A percentile compares a stretch with the other conserved stretches of the same genome.
Evolutionary conservation across 305 asterid genomes (phyloP).

Genomic region (Fraxinus nigra): DNA sequence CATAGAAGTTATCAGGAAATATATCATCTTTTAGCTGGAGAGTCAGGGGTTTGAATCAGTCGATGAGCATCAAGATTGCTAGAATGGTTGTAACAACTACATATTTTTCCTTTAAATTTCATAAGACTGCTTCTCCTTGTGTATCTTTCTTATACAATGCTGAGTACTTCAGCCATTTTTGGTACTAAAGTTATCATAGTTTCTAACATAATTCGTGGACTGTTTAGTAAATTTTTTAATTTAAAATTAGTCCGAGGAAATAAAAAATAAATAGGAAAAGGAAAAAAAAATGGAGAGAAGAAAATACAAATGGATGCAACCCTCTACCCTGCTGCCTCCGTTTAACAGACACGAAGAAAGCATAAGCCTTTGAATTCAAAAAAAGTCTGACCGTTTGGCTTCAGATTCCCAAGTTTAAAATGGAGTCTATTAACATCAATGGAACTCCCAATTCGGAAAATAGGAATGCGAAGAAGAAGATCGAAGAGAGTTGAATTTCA

Average conservation of each 20-base stretch:
- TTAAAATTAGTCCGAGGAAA: background rate
- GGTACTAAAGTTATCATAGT: background rate
- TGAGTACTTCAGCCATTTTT: background rate
- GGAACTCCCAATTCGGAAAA: background rate
- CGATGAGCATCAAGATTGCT: background rate
- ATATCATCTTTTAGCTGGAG: background rate
- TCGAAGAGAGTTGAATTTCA: conserved; percentile 57
- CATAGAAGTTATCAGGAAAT: background rate
- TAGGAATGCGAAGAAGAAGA: conserved; percentile 24
- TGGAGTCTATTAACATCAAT: conserved; percentile 20
- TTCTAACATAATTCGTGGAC: background rate
- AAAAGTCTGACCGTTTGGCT: background rate
- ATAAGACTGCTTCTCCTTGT: background rate
- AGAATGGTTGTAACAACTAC: background rate
- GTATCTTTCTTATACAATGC: background rate
- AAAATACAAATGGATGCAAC: background rate
- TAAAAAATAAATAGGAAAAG: background rate
- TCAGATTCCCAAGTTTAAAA: background rate
- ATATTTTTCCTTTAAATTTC: background rate
- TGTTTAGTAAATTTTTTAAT: background rate
- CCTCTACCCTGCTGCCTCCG: background rate
- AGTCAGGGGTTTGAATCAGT: background rate
- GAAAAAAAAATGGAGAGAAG: background rate
- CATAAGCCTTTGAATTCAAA: background rate
- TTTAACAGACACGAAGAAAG: background rate